Evolutionary conservation across 495 filamentous ascomycete genomes (phyloP).

Genomic region (Xylaria nigripes): DNA sequence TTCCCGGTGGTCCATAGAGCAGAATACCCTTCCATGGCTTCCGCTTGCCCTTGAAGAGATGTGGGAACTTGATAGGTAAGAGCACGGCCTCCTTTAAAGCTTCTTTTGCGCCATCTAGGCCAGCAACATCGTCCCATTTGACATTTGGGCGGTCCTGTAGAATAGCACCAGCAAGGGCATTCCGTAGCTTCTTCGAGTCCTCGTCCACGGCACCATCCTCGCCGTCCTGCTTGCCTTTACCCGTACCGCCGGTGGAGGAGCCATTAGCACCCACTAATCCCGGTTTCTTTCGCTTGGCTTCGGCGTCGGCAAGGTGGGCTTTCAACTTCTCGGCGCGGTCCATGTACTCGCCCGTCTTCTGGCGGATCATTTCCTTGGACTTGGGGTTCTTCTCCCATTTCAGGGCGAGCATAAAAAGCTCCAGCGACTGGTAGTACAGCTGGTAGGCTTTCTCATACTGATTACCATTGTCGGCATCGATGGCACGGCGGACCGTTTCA

Average conservation of each 20-base stretch:
- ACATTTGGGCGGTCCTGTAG: constrained; percentile 91
- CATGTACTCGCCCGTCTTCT: constrained; percentile 93
- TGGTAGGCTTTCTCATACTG: constrained; percentile 97
- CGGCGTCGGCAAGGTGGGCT: constrained; percentile 71
- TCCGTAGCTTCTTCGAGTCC: constrained; percentile 89
- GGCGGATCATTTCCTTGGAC: constrained; percentile 92
- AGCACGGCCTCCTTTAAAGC: constrained; percentile 96
- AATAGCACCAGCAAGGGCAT: constrained; percentile 84
- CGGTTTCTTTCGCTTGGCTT: constrained; percentile 60
- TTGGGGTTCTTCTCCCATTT: constrained; percentile 99
- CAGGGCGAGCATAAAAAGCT: constrained; percentile 90
- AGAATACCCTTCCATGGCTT: constrained; percentile 98
- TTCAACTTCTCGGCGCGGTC: constrained; percentile 97
- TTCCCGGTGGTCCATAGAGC: constrained; percentile 92
- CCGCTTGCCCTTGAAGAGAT: constrained; percentile 92
- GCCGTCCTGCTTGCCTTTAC: constrained; percentile 43
- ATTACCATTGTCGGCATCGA: constrained; percentile 89
- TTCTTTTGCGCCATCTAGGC: constrained; percentile 89
- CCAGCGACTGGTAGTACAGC: constrained; percentile 84
- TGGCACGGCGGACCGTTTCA: constrained; percentile 90
- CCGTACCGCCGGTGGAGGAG: constrained; percentile 58
- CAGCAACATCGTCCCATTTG: constrained; percentile 97
- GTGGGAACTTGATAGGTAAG: constrained; percentile 94
- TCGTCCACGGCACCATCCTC: constrained; percentile 58
- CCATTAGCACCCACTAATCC: constrained; percentile 83